Evolutionary conservation across 805 yeast genomes (phyloP).

Genomic region (Jamesozyma gamospora): DNA sequence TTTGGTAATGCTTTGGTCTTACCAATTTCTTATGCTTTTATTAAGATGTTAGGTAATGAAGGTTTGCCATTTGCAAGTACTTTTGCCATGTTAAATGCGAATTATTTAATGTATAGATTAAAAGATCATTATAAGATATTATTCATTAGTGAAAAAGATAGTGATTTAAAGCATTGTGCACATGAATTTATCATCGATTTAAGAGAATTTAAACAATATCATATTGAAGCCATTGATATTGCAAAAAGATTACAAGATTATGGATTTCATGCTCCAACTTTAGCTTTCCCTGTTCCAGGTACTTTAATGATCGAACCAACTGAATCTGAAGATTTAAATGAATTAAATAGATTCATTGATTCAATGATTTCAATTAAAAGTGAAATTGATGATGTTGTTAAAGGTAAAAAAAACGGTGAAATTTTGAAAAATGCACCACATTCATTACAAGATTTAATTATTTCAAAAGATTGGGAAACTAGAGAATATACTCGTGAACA

Average conservation of each 20-base stretch:
- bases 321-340: conserved; percentile 82
- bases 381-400: conserved; percentile 68
- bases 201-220: conserved; percentile 67
- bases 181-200: conserved; percentile 93
- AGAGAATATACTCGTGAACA: conserved; percentile 87
- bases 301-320: conserved; percentile 98
- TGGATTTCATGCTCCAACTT: conserved; percentile 97
- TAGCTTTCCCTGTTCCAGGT: conserved; percentile 98
- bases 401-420: conserved; percentile 53
- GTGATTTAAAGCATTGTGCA: conserved; percentile 66
- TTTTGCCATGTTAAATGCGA: conserved; percentile 88
- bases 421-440: conserved; percentile 90
- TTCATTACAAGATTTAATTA: conserved; percentile 65
- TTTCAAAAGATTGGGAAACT: conserved; percentile 59
- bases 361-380: conserved; percentile 72
- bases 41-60: conserved; percentile 82
- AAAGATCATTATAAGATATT: conserved; percentile 63
- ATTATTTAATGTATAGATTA: conserved; percentile 82
- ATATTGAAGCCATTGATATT: conserved; percentile 89
- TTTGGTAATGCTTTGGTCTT: conserved; percentile 90
- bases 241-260: conserved; percentile 97
- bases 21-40: conserved; percentile 90
- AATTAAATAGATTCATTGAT: conserved; percentile 83
- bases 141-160: conserved; percentile 39
- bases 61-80: conserved; percentile 82